phyloP scores from a whole-genome alignment of 2,329 filamentous ascomycete species.

The Cytospora mali region DNA sequence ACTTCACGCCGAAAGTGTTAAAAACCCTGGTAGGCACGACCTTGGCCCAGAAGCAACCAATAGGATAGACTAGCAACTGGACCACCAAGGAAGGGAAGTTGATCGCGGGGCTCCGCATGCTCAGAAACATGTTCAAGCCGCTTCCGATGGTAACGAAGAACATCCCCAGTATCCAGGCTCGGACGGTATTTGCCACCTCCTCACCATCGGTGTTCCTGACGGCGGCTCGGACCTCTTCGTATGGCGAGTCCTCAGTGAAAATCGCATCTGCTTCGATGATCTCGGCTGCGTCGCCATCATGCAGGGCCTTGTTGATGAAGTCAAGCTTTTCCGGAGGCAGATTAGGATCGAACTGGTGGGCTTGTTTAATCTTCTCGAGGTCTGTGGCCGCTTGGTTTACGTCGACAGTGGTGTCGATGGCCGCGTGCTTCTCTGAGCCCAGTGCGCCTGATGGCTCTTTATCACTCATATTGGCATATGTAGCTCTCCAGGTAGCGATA shows the following conservation, averaged over 20 bases:
- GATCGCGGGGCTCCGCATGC: constrained; percentile 39
- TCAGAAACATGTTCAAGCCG: constrained; percentile 43
- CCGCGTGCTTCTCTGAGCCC: constrained; percentile 16
- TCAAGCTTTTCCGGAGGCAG: constrained; percentile 39
- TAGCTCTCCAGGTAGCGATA: background rate
- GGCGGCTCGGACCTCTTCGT: constrained; percentile 46
- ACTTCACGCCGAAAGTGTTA: constrained; percentile 45
- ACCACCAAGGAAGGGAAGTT: constrained; percentile 44
- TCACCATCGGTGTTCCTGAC: constrained; percentile 49
- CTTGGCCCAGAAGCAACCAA: constrained; percentile 48
- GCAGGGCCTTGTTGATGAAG: constrained; percentile 36
- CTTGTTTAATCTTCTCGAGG: constrained; percentile 37
- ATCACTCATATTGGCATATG: background rate
- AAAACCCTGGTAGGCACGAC: constrained; percentile 45
- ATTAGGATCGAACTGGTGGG: constrained; percentile 42
- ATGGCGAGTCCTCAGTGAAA: constrained; percentile 43
- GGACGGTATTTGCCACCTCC: constrained; percentile 46
- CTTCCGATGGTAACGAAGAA: constrained; percentile 47
- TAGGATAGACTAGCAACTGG: constrained; percentile 46
- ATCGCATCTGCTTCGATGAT: constrained; percentile 38
- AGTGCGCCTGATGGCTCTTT: constrained; percentile 5
- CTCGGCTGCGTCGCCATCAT: constrained; percentile 37
- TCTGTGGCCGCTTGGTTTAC: constrained; percentile 26
- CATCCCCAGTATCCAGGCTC: constrained; percentile 49
- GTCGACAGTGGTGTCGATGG: constrained; percentile 3